Base-by-base conservation (phyloP, 768 basidiomycete species). In the Leccinellum rugosiceps region DNA sequence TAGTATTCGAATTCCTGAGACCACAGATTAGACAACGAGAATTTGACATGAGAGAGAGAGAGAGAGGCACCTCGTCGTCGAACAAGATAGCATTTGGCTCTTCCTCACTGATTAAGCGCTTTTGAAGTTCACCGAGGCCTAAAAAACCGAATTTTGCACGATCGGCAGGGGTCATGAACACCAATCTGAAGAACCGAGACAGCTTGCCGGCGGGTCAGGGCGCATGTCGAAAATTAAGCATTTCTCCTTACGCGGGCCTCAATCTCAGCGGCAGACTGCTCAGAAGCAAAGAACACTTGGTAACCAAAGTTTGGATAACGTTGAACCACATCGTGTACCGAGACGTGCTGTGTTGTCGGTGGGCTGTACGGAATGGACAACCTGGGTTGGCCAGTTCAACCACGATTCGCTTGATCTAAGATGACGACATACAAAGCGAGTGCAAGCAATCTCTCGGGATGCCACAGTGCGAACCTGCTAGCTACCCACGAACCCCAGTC, bases 401-500 rank as follows among this genome's bases (percentile, higher is more conserved):
- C n/a, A 41, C 15, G 25, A 48, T 19, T 25, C 32, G 8, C 38
- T 28, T n/a, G 17, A 48, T 19, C 26, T 4, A 46, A 53, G 3
- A 19, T 15, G 23, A 23, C 41, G 38, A 72, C 82, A 60, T 71
- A 88, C 90, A 85, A 73, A 0, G 80, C 76, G 19, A 92, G 74
- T 0, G 83, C 85, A 6, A 77, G 63, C 34, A 88, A 60, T 32
- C 88, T 78, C 14, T 83, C 72, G 0, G 91, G 88, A 65, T 89
- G 72, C 86, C 87, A 91, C 23, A 90, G 75, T 11, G 87, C 84
- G 63, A 93, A 86, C 21, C 90, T 77, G 44, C 78, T 79, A 2
- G 79, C 87, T 13, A 76, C 81, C 58, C 75, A 81, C 3, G 87
- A 75, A 6, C 91, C 91, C 90, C 90, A 92, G 64, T 93, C 91